Percentiles rank a stretch among this genome's conserved stretches.
These are phyloP conservation scores for Thraustochytrium sp. DNA, from an alignment of 352 stramenopile species.

Conservation along the genomic window DNA sequence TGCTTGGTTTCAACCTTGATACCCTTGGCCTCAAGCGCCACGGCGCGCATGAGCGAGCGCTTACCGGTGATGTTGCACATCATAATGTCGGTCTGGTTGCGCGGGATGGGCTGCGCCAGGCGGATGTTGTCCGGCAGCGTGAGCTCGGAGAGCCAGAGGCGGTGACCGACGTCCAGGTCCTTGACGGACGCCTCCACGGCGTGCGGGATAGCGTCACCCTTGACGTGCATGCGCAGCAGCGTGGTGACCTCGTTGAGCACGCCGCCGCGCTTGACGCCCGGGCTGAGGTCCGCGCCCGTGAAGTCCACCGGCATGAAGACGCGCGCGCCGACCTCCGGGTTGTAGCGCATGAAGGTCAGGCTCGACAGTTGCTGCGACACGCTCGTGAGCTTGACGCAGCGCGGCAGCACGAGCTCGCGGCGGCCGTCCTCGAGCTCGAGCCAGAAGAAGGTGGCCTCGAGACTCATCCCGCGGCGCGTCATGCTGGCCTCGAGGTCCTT, in stretches of 20 bases:
- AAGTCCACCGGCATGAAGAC: constrained; percentile 20
- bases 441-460: neutral
- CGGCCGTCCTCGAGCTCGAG: constrained; percentile 25
- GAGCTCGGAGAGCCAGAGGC: neutral
- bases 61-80: constrained; percentile 40
- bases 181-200: neutral
- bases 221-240: neutral
- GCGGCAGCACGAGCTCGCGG: neutral
- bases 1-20: neutral
- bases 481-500: neutral
- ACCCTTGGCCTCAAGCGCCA: neutral
- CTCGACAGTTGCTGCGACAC: neutral
- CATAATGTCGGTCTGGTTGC: neutral
- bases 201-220: neutral
- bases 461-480: neutral
- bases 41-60: constrained; percentile 1
- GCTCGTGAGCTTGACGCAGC: neutral
- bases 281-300: neutral
- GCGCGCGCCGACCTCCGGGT: neutral
- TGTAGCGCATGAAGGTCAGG: constrained; percentile 5
- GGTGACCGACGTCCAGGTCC: constrained; percentile 16
- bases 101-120: neutral
- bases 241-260: neutral
- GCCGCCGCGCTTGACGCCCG: constrained; percentile 24
- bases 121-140: neutral